Conservation (phyloP, 2,329 filamentous ascomycete genomes). For the Aspergillus alliaceus region DNA sequence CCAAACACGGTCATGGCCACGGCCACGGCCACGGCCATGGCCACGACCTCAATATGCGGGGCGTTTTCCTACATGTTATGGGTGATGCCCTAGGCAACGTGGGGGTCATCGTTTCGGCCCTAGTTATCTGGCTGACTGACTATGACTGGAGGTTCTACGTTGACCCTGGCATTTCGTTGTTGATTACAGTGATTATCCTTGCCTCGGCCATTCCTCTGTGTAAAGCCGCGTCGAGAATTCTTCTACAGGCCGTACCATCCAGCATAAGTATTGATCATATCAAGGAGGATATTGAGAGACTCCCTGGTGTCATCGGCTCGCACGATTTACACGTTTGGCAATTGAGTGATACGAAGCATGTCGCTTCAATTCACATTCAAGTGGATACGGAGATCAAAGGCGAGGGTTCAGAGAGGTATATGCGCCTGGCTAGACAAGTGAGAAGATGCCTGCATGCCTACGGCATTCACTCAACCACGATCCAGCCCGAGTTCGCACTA, state of each 20-base stretch:
- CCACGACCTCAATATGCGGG: slow-evolving; percentile 84
- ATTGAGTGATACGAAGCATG: slow-evolving; percentile 88
- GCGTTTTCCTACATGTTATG: slow-evolving; percentile 65
- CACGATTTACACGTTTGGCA: slow-evolving; percentile 99
- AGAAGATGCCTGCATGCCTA: slow-evolving; percentile 89
- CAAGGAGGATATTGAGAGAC: slow-evolving; percentile 81
- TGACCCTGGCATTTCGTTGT: slow-evolving; percentile 86
- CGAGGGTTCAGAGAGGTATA: slow-evolving; percentile 76
- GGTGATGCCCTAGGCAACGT: slow-evolving; percentile 51
- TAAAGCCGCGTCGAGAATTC: slow-evolving; percentile 66
- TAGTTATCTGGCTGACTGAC: slow-evolving; percentile 87
- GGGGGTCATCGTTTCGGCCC: slow-evolving; percentile 60
- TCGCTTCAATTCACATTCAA: slow-evolving; percentile 91
- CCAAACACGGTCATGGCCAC: slow-evolving; percentile 51
- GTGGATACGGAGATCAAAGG: slow-evolving; percentile 87
- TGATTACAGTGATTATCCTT: slow-evolving; percentile 80
- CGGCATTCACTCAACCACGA: slow-evolving; percentile 94
- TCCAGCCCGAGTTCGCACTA: slow-evolving; percentile 78
- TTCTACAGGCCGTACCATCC: slow-evolving; percentile 90
- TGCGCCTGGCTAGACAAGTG: slow-evolving; percentile 81
- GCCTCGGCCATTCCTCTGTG: slow-evolving; percentile 51
- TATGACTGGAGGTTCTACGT: slow-evolving; percentile 82
- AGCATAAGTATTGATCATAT: slow-evolving; percentile 87
- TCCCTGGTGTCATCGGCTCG: slow-evolving; percentile 84
- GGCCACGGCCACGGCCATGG: slow-evolving; percentile 29